Percentiles rank a stretch among this genome's conserved stretches.
phyloP scores from a whole-genome alignment of 805 yeast species.

The Kodamaea hsintzibuensis region DNA sequence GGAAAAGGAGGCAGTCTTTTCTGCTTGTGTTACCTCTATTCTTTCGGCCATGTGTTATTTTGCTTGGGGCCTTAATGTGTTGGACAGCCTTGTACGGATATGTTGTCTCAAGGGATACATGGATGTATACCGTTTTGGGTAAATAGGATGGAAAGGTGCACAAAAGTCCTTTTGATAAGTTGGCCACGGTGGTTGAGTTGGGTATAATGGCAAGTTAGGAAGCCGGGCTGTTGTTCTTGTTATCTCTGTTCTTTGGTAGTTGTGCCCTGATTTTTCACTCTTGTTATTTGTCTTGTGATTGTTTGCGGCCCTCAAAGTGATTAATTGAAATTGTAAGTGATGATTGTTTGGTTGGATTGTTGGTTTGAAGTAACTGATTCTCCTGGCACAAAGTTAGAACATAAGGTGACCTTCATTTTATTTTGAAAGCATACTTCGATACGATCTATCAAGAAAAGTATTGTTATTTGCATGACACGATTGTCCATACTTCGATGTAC shows the following conservation, averaged over 20 bases:
- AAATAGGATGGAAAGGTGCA: background rate
- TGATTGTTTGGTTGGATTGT: background rate
- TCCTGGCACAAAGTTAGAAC: background rate
- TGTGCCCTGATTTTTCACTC: background rate
- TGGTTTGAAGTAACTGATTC: background rate
- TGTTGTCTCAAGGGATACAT: background rate
- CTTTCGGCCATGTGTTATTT: background rate
- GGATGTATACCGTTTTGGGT: background rate
- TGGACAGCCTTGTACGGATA: background rate
- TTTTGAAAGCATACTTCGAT: background rate
- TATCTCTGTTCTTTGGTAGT: background rate
- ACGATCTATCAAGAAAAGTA: background rate
- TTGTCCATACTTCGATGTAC: background rate
- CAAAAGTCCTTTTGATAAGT: background rate
- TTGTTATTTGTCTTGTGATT: background rate
- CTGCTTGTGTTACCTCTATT: background rate
- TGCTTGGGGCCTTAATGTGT: background rate
- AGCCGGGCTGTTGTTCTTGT: background rate
- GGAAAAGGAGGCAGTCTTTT: background rate
- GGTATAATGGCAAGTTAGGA: background rate
- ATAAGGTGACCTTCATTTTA: background rate
- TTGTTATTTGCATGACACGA: background rate
- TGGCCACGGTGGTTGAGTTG: background rate
- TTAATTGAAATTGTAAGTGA: background rate
- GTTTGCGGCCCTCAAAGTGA: background rate